Evolutionary conservation across 2,329 filamentous ascomycete species (phyloP).

Genomic region (Verticillium zaregamsianum): DNA sequence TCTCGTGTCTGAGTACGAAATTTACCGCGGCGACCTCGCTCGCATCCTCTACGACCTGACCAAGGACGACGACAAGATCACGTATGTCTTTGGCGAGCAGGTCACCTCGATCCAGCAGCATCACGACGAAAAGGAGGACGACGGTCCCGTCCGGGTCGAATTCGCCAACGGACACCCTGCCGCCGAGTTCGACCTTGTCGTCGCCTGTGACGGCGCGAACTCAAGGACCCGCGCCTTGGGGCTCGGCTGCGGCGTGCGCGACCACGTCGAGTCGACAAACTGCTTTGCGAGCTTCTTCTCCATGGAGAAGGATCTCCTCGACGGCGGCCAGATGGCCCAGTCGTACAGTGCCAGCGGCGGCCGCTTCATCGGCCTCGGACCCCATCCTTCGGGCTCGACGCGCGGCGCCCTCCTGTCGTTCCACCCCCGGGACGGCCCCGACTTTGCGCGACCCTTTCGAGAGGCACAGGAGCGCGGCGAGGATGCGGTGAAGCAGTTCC

Average conservation of each 20-base stretch:
- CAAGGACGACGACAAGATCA: slow-evolving; percentile 13
- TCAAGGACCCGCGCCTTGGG: slow-evolving; percentile 42
- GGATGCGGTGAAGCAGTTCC: slow-evolving; percentile 24
- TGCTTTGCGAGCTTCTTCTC: slow-evolving; percentile 38
- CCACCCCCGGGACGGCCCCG: slow-evolving; percentile 20
- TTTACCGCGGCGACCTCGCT: slow-evolving; percentile 49
- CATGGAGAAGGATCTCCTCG: slow-evolving; percentile 30
- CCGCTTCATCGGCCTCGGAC: slow-evolving; percentile 28
- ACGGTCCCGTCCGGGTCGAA: slow-evolving; percentile 31
- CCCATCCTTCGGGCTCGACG: slow-evolving; percentile 25
- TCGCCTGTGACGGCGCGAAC: slow-evolving; percentile 42
- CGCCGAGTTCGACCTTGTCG: slow-evolving; percentile 40
- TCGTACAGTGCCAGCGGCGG: slow-evolving; percentile 32
- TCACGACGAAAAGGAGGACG: slow-evolving; percentile 13
- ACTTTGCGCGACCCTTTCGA: slow-evolving; percentile 28
- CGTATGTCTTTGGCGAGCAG: slow-evolving; percentile 25
- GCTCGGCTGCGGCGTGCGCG: slow-evolving; percentile 30
- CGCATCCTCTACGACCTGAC: slow-evolving; percentile 33
- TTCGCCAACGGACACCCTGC: slow-evolving; percentile 31
- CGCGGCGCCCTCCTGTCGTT: slow-evolving; percentile 29
- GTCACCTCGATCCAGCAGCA: slow-evolving; percentile 20
- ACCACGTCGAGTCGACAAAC: slow-evolving; percentile 30
- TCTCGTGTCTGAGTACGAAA: slow-evolving; percentile 47
- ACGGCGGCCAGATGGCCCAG: slow-evolving; percentile 29
- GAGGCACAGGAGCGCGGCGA: slow-evolving; percentile 31